phyloP scores from a whole-genome alignment of 1,139 yeast species.

The Pichia sp. region DNA sequence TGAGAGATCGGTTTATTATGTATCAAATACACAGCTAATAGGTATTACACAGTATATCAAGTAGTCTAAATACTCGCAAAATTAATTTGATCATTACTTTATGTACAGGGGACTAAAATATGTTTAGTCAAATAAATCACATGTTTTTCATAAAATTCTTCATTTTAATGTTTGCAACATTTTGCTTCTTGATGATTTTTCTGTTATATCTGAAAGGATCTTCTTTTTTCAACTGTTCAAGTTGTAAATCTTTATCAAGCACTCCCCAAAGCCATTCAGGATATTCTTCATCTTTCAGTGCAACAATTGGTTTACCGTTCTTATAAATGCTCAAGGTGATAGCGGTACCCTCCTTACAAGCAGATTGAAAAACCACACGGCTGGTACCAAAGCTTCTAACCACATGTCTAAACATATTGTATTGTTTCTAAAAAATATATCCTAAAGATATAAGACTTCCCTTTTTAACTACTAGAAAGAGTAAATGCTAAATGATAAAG shows the following conservation, averaged over 20 bases:
- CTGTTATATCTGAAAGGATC: constrained; percentile 66
- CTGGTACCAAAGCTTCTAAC: constrained; percentile 21
- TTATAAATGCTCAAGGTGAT: constrained; percentile 73
- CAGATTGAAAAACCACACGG: constrained; percentile 30
- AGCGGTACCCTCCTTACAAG: constrained; percentile 69
- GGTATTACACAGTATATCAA: background rate
- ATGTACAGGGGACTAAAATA: background rate
- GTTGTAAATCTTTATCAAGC: constrained; percentile 55
- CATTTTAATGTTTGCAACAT: constrained; percentile 65
- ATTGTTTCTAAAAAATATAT: background rate
- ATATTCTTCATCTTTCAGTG: constrained; percentile 79
- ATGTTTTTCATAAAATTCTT: constrained; percentile 58
- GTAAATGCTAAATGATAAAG: background rate
- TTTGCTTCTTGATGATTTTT: constrained; percentile 59
- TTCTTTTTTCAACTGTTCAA: constrained; percentile 41
- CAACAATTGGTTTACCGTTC: constrained; percentile 82
- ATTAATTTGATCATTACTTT: background rate
- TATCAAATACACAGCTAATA: background rate
- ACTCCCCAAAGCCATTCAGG: constrained; percentile 96
- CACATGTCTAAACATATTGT: constrained; percentile 6
- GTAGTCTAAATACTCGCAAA: background rate
- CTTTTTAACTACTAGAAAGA: background rate
- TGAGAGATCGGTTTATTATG: background rate
- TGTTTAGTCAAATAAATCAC: background rate
- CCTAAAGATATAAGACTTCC: background rate